Conservation (phyloP, 805 yeast species). For the Priceomyces castillae region DNA sequence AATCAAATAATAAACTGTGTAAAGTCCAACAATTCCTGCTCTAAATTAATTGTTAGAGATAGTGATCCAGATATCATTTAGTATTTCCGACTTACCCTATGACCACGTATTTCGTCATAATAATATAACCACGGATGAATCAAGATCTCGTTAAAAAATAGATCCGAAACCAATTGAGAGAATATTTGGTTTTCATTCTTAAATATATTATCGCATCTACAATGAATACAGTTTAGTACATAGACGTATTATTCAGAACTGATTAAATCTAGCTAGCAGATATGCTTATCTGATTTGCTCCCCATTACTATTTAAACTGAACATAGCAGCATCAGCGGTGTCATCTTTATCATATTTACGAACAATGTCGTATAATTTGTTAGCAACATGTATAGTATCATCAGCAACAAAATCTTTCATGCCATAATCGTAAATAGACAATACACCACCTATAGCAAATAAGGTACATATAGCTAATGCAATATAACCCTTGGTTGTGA, state of each 20-base stretch:
- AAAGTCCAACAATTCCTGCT: constrained; percentile 6
- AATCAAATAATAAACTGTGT: constrained; percentile 4
- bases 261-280: background rate
- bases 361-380: constrained; percentile 29
- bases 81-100: constrained; percentile 25
- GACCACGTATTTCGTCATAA: constrained; percentile 22
- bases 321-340: constrained; percentile 5
- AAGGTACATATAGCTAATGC: constrained; percentile 56
- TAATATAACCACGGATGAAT: background rate
- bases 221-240: background rate
- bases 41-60: constrained; percentile 47
- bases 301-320: constrained; percentile 6
- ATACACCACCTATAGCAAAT: constrained; percentile 59
- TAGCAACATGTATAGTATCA: constrained; percentile 44
- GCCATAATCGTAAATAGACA: constrained; percentile 60
- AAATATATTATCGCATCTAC: background rate
- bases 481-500: constrained; percentile 66
- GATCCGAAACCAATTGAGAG: too few species aligned
- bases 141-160: too few species aligned
- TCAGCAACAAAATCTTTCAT: constrained; percentile 57
- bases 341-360: constrained; percentile 24
- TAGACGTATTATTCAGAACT: background rate
- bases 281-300: constrained; percentile 2
- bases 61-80: constrained; percentile 26
- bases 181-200: too few species aligned